Evolutionary conservation across 2,329 filamentous ascomycete genomes (phyloP).

Genomic region (Botrytis medusae): DNA sequence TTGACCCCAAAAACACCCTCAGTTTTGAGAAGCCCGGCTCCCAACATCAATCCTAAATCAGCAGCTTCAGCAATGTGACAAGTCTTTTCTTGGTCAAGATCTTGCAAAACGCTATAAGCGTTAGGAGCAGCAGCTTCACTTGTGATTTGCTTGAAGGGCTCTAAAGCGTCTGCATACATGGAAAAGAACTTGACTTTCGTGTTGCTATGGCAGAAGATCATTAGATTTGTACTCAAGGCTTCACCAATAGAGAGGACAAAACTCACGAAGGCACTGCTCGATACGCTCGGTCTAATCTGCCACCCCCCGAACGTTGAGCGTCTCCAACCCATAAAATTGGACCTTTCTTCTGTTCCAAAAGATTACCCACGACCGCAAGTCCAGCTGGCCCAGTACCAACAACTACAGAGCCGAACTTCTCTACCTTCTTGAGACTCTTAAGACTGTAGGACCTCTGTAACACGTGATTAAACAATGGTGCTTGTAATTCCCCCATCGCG

Average conservation of each 20-base stretch:
- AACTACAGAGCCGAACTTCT: constrained; percentile 53
- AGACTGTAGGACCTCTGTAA: not conserved
- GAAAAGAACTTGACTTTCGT: constrained; percentile 62
- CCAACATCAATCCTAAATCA: constrained; percentile 51
- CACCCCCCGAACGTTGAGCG: constrained; percentile 48
- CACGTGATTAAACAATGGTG: not conserved
- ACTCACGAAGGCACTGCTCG: constrained; percentile 55
- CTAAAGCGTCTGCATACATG: constrained; percentile 53
- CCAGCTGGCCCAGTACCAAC: constrained; percentile 60
- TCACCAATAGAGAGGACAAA: not conserved
- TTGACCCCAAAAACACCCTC: constrained; percentile 44
- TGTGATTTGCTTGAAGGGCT: constrained; percentile 53
- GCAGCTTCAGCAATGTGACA: constrained; percentile 58
- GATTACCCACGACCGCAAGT: constrained; percentile 59
- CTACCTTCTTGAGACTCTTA: constrained; percentile 1
- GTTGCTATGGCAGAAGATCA: constrained; percentile 44
- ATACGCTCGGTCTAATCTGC: constrained; percentile 54
- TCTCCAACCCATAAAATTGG: constrained; percentile 61
- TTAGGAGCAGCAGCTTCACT: constrained; percentile 50
- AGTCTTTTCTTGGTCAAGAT: constrained; percentile 55
- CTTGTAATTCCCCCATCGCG: constrained; percentile 4
- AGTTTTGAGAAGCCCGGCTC: constrained; percentile 45
- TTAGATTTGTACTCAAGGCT: not conserved
- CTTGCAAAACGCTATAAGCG: constrained; percentile 53
- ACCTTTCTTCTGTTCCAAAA: constrained; percentile 53